phyloP scores from a whole-genome alignment of 768 basidiomycete species.

The Pisolithus orientalis region DNA sequence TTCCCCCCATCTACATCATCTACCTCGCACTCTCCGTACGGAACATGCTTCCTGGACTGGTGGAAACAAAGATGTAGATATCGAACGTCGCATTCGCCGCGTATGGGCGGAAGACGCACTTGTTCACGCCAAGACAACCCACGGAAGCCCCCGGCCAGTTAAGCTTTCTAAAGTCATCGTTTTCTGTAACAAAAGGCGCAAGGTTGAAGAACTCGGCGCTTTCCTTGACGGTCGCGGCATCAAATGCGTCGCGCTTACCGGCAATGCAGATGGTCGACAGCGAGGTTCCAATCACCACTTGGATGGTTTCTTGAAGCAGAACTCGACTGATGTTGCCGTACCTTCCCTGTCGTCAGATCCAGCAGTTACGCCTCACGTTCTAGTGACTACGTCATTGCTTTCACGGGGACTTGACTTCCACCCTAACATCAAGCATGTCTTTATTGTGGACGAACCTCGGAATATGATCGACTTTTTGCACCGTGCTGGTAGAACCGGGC shows the following conservation, averaged over 20 bases:
- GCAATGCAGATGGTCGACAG: constrained; percentile 48
- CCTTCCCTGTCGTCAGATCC: constrained; percentile 14
- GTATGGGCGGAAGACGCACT: constrained; percentile 70
- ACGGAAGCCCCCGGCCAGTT: constrained; percentile 14
- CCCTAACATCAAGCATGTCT: constrained; percentile 70
- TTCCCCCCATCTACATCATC: constrained; percentile 73
- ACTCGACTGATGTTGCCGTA: neutral
- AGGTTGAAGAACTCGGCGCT: constrained; percentile 54
- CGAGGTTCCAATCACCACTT: constrained; percentile 72
- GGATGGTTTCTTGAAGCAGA: constrained; percentile 57
- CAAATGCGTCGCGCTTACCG: constrained; percentile 59
- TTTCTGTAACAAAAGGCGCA: constrained; percentile 74
- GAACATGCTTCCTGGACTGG: constrained; percentile 74
- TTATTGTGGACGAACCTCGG: constrained; percentile 82
- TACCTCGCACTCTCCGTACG: constrained; percentile 63
- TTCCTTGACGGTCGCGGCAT: constrained; percentile 59
- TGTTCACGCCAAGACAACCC: constrained; percentile 19
- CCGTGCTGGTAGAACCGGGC: constrained; percentile 77
- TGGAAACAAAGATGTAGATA: constrained; percentile 75
- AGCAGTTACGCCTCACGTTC: constrained; percentile 48
- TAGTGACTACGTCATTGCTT: constrained; percentile 87
- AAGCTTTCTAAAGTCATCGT: constrained; percentile 65
- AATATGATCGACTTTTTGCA: constrained; percentile 92
- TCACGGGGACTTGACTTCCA: constrained; percentile 88
- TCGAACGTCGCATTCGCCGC: constrained; percentile 63